phyloP scores from a whole-genome alignment of 257 asterid species.

The Schizonepeta tenuifolia region DNA sequence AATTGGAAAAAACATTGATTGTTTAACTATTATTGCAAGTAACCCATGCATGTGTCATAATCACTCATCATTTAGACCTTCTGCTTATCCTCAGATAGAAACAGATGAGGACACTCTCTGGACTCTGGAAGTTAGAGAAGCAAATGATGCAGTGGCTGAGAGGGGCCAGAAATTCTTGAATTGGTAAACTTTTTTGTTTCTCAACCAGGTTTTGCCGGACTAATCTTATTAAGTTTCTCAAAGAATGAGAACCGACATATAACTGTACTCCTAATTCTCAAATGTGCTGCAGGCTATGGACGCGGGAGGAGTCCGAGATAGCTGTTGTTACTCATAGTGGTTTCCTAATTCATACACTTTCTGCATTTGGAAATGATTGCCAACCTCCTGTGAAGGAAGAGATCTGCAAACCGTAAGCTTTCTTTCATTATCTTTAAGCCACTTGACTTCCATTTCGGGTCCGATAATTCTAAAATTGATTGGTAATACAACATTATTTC shows the following conservation, averaged over 20 bases:
- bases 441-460: neutral
- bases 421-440: neutral
- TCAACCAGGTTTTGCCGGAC: constrained; percentile 7
- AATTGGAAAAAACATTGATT: neutral
- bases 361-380: constrained; percentile 74
- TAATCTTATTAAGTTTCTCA: neutral
- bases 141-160: constrained; percentile 65
- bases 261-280: neutral
- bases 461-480: neutral
- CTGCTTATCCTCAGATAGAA: constrained; percentile 66
- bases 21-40: neutral
- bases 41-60: constrained; percentile 3
- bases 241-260: neutral
- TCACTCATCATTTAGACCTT: constrained; percentile 26
- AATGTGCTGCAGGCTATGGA: constrained; percentile 70
- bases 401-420: constrained; percentile 72
- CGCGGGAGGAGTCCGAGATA: constrained; percentile 90
- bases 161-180: constrained; percentile 81
- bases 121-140: constrained; percentile 71
- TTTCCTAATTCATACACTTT: constrained; percentile 69
- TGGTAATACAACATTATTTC: neutral
- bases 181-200: constrained; percentile 54
- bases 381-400: constrained; percentile 73
- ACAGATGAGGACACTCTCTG: constrained; percentile 74
- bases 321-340: constrained; percentile 92